Base-by-base conservation (phyloP, 2,329 filamentous ascomycete species). In the Neodidymelliopsis sp. region DNA sequence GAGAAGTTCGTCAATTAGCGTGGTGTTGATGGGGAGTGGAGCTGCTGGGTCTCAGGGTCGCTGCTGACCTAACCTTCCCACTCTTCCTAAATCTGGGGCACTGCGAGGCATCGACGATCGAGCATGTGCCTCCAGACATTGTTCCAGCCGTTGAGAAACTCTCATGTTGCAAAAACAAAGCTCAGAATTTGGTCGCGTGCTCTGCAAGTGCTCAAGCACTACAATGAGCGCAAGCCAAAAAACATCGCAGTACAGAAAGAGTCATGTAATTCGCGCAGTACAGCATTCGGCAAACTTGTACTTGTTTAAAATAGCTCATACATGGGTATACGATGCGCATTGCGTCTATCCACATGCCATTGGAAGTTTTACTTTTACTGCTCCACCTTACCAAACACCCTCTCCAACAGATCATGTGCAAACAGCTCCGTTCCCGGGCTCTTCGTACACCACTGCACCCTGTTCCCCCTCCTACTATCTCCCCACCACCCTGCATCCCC, bases 401-500 rank as follows among this genome's bases (percentile, higher is more conserved):
- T 79, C 63, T 84, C 76, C 74, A 93, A 77, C 62, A 91, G 70
- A 54, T 85, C 78, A 25, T 78, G 77, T 25, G 85, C 88, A 76
- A 92, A 91, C 29, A 76, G 73, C 6, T 85, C 80, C 60, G 83
- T 80, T 2, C 87, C 90, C 0, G 90, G 90, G 56, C 88, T 83
- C 39, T 66, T 71, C 38, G 90, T 80, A 71, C 92, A 87, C 67
- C 90, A 83, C 72, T 84, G 83, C 56, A 99, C 81, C 44, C 90
- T 82, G 75, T 97, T 99, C 5, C 92, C 91, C 63, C 84, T 86
- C 57, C 76, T 79, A 11, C 75, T 70, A 69, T 87, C 90, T 65
- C 94, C 72, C 94, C 94, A 97, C 41, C 87, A 77, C 61, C 83
- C 74, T 73, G 85, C 79, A 71, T 97, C 93, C 29, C 87, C 89